Percentiles rank a stretch among this genome's conserved stretches.
Conservation (phyloP, 2,329 filamentous ascomycete species). For the Neopestalotiopsis rosae region DNA sequence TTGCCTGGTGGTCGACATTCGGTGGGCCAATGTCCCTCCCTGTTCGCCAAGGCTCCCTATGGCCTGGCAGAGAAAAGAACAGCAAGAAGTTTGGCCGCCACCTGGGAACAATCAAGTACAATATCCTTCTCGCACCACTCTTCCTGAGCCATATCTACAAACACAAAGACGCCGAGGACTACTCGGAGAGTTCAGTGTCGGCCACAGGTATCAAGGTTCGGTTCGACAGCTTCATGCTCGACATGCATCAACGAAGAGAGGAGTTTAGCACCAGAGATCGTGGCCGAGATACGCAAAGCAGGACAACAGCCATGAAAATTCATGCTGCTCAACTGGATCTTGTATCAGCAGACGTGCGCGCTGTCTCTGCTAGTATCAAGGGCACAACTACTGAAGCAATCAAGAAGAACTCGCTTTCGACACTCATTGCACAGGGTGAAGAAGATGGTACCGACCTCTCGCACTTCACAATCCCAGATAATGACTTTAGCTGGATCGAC, state of each 20-base stretch:
- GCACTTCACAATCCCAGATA: slow-evolving; percentile 92
- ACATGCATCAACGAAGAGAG: slow-evolving; percentile 91
- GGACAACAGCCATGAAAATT: slow-evolving; percentile 93
- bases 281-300: slow-evolving; percentile 75
- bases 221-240: slow-evolving; percentile 95
- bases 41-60: slow-evolving; percentile 88
- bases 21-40: slow-evolving; percentile 93
- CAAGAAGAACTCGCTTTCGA: slow-evolving; percentile 61
- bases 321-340: slow-evolving; percentile 94
- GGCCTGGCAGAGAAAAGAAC: slow-evolving; percentile 91
- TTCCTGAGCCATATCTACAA: slow-evolving; percentile 98
- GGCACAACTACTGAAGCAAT: slow-evolving; percentile 81
- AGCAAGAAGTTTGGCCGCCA: slow-evolving; percentile 99
- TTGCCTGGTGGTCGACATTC: slow-evolving; percentile 96
- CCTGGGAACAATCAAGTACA: slow-evolving; percentile 98
- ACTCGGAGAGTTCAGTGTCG: slow-evolving; percentile 76
- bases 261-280: slow-evolving; percentile 85
- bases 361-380: slow-evolving; percentile 87
- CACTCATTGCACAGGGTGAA: slow-evolving; percentile 58
- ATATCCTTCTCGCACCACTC: slow-evolving; percentile 85
- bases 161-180: slow-evolving; percentile 93
- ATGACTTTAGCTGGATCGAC: slow-evolving; percentile 95
- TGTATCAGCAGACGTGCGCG: slow-evolving; percentile 87
- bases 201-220: slow-evolving; percentile 96
- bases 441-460: slow-evolving; percentile 74